Conservation (phyloP, 306 rosid genomes). For the Pterocarpus santalinus region DNA sequence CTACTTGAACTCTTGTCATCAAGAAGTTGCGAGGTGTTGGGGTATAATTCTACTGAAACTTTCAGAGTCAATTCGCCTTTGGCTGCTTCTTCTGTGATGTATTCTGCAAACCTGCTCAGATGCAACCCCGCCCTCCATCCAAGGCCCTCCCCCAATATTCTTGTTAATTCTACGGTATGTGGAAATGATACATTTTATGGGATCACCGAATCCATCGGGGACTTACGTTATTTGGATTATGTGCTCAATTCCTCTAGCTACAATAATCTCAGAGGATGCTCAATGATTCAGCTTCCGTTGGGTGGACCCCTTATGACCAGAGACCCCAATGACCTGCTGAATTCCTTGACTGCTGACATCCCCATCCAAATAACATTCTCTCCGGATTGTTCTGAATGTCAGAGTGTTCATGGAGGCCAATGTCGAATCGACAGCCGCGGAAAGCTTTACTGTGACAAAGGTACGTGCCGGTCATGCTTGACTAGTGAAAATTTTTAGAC, state of each 20-base stretch:
- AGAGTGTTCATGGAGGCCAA: conserved; percentile 23
- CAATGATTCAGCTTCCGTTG: conserved; percentile 38
- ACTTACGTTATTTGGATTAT: too few relatives aligned
- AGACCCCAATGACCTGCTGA: not conserved
- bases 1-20: not conserved
- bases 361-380: conserved; percentile 4
- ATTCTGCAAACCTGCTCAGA: not conserved
- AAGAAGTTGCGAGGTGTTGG: conserved; percentile 5
- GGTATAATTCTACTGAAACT: not conserved
- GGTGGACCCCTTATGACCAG: too few relatives aligned
- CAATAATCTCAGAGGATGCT: conserved; percentile 24
- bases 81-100: not conserved
- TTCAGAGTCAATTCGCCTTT: not conserved
- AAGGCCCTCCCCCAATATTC: too few relatives aligned
- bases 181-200: too few relatives aligned
- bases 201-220: not conserved
- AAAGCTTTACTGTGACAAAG: conserved; percentile 34
- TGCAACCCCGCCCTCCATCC: conserved; percentile 20
- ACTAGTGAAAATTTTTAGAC: too few relatives aligned
- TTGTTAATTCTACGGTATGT: too few relatives aligned
- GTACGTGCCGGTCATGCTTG: conserved; percentile 2
- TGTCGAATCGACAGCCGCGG: conserved; percentile 36
- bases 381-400: conserved; percentile 35
- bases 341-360: not conserved
- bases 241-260: not conserved